phyloP scores from a whole-genome alignment of 257 asterid genomes.

The Solanum sitiens region DNA sequence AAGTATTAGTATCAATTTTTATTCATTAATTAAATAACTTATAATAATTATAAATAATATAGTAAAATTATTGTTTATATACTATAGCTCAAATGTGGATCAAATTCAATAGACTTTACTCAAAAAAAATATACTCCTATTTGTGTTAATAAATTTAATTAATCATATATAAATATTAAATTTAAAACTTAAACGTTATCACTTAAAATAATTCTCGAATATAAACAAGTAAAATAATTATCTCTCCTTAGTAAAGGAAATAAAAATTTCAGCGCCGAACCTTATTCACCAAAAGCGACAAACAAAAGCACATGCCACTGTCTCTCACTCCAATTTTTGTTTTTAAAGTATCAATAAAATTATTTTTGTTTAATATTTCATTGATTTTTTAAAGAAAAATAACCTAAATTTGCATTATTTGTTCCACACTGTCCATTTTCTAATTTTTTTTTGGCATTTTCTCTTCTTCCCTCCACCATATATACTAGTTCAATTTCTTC shows the following conservation, averaged over 20 bases:
- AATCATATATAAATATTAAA: too few species aligned
- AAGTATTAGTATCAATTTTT: not conserved
- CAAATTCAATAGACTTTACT: too few species aligned
- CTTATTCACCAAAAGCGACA: conserved; percentile 28
- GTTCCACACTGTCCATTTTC: conserved; percentile 18
- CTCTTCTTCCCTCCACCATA: conserved; percentile 44
- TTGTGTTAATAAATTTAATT: too few species aligned
- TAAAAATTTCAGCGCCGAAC: not conserved
- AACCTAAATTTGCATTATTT: conserved; percentile 26
- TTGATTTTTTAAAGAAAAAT: not conserved
- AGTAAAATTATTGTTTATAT: not conserved
- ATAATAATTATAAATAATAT: not conserved
- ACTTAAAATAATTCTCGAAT: too few species aligned
- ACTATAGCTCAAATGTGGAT: not conserved
- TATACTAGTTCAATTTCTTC: conserved; percentile 35
- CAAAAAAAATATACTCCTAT: too few species aligned
- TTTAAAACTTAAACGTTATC: too few species aligned
- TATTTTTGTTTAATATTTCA: not conserved
- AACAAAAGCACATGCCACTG: conserved; percentile 76
- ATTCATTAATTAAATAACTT: not conserved
- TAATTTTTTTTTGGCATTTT: conserved; percentile 22
- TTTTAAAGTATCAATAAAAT: not conserved
- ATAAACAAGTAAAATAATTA: not conserved
- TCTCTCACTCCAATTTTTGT: conserved; percentile 11
- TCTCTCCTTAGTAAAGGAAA: not conserved